Percentiles rank a stretch among this genome's conserved stretches.
Evolutionary conservation across 192 early-diverging fungal genomes (phyloP).

Genomic region (Backusella sp.): DNA sequence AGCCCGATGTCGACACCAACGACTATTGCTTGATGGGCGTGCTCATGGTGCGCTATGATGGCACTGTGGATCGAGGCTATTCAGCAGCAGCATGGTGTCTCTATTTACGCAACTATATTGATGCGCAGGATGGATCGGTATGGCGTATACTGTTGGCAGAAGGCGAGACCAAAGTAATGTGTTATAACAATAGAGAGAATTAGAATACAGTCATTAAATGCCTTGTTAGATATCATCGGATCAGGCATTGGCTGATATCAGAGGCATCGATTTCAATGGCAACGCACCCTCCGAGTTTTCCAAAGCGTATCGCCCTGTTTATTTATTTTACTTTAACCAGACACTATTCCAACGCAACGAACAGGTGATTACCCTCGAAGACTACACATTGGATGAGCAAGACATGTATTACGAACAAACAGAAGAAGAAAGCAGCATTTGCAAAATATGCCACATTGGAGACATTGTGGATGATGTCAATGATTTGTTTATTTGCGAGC

Average conservation of each 20-base stretch:
- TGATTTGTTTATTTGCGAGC: slow-evolving; percentile 24
- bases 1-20: neutral
- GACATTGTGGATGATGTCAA: slow-evolving; percentile 15
- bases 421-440: slow-evolving; percentile 4
- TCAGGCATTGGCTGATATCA: slow-evolving; percentile 22
- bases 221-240: slow-evolving; percentile 9
- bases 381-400: slow-evolving; percentile 20
- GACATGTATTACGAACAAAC: neutral
- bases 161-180: neutral
- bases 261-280: neutral
- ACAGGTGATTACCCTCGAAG: slow-evolving; percentile 14
- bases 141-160: slow-evolving; percentile 11
- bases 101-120: slow-evolving; percentile 9
- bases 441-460: slow-evolving; percentile 18
- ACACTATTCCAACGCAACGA: neutral
- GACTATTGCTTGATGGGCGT: slow-evolving; percentile 6
- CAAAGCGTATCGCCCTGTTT: slow-evolving; percentile 5
- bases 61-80: neutral
- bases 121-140: neutral
- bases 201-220: neutral
- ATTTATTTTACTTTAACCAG: slow-evolving; percentile 16
- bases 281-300: neutral
- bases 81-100: neutral
- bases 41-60: slow-evolving; percentile 15
- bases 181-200: neutral